Conservation (phyloP, 2,329 filamentous ascomycete genomes). For the Emmonsiellopsis sp. region DNA sequence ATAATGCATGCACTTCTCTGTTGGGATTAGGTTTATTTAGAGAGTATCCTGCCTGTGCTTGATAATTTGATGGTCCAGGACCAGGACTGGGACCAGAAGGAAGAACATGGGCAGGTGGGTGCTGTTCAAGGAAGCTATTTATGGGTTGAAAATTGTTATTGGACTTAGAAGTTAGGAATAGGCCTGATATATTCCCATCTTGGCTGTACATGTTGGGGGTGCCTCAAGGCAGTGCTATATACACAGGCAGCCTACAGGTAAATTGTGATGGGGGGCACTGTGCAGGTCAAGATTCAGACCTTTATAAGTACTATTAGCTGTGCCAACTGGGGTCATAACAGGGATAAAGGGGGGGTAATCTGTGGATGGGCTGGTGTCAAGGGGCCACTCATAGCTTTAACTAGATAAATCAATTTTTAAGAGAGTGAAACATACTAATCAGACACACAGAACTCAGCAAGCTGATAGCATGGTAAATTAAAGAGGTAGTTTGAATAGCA, state of each 20-base stretch:
- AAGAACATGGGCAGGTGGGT: neutral
- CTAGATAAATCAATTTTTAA: neutral
- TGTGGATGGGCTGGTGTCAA: neutral
- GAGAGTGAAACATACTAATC: neutral
- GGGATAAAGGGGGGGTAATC: neutral
- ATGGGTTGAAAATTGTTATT: constrained; percentile 22
- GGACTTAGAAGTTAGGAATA: constrained; percentile 21
- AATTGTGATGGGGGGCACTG: neutral
- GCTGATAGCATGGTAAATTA: neutral
- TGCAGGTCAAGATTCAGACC: neutral
- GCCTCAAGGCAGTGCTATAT: neutral
- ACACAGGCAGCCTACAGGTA: constrained; percentile 5
- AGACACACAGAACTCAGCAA: neutral
- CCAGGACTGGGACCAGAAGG: constrained; percentile 13
- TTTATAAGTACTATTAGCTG: neutral
- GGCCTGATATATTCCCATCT: constrained; percentile 21
- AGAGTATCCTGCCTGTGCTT: constrained; percentile 23
- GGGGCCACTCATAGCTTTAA: constrained; percentile 4
- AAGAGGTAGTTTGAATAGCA: neutral
- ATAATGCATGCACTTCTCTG: constrained; percentile 22
- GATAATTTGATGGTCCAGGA: constrained; percentile 25
- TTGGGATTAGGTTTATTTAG: constrained; percentile 21
- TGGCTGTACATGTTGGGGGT: constrained; percentile 22
- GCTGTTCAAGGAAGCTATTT: constrained; percentile 24
- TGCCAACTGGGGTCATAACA: neutral